Base-by-base conservation (phyloP, 225 moss, liverwort and hornwort species). In the Polytrichum formosum region DNA sequence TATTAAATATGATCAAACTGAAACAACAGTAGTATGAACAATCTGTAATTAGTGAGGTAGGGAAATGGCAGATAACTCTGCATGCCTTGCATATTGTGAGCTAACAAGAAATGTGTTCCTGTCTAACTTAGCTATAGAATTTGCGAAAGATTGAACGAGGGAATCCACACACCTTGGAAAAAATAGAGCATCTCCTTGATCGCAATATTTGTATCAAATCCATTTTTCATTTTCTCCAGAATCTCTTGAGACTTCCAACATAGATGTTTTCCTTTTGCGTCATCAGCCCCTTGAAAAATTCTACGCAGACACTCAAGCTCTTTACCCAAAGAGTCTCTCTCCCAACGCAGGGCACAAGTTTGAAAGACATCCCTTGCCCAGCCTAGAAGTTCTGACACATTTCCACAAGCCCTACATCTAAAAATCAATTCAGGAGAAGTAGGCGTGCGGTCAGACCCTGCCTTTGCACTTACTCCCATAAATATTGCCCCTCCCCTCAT, bases 351-450 rank as follows among this genome's bases (percentile, higher is more conserved):
- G 68, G 86, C 89, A 79, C 86, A 89, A 59, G 74, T 86, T 82
- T 82, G 86, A 59, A 89, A 89, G 26, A 89, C 85, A 77, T 89
- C 89, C 77, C 81, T 89, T 63, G 84, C 89, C 89, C 89, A 89
- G 28, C 89, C 89, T 71, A 89, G 75, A 67, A 89, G 84, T 68
- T 89, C 89, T 72, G 89, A 89, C 68, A 83, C 79, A 63, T 77
- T 79, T 74, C 89, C 86, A 79, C 89, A 89, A 65, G 89, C 89
- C 73, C 81, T 86, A 67, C 89, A 89, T 56, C 86, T 81, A 21
- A 89, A 86, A 58, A 89, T 79, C 77, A 89, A 65, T 65, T 86
- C 86, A 71, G 75, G 67, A 75, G 68, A 71, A 72, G 65, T 81
- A 54, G 80, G 55, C 37, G 65, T 28, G 54, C 83, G 77, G 30